Evolutionary conservation across 148 eudicot species (phyloP), one percentile per base, ranked within the genome.

Genomic region (Amaranthus hypochondriacus): DNA sequence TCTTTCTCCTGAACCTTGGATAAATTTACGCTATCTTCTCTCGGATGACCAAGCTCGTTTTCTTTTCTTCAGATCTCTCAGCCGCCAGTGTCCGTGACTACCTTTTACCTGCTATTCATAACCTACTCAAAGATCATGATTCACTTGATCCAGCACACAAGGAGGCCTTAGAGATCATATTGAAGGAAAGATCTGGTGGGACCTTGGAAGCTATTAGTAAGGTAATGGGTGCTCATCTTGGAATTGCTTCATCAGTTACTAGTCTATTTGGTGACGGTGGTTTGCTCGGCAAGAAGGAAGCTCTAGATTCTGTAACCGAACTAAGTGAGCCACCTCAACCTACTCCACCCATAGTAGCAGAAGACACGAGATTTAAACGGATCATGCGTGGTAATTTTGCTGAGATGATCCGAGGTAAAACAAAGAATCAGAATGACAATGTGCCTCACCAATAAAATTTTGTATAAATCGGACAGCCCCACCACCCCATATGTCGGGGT

Each of bases 131-230:
- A 80, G 98, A 94, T 83, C 75, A 81, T 4, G 98, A 94, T 76
- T 90, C 98, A 12, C 92, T 91, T 56, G 98, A 94, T 81, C 98
- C 98, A 54, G 98, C 98, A 64, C 98, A 94, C 77, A 94, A 94
- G 83, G 97, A 91, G 80, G 97, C 97, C 14, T 85, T 91, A 9
- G 97, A 91, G 81, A 89, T 94, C 59, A 86, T 94, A 76, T 13
- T 91, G 82, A 94, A 85, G 85, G 98, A 94, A 73, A 87, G 98
- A 78, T 89, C 97, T 11, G 97, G 93, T 50, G 98, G 98, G 71
- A 84, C 96, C 43, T 79, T 94, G 4, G 98, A 94, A 51, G 71
- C 97, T 49, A 73, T 94, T 54, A 94, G 97, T 70, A 94, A 94
- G 82, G 98, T 76, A 60, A 94, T 94, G 98, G 97, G 98, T 60